Conservation (phyloP, 495 filamentous ascomycete species). For the Xylaria curta region DNA sequence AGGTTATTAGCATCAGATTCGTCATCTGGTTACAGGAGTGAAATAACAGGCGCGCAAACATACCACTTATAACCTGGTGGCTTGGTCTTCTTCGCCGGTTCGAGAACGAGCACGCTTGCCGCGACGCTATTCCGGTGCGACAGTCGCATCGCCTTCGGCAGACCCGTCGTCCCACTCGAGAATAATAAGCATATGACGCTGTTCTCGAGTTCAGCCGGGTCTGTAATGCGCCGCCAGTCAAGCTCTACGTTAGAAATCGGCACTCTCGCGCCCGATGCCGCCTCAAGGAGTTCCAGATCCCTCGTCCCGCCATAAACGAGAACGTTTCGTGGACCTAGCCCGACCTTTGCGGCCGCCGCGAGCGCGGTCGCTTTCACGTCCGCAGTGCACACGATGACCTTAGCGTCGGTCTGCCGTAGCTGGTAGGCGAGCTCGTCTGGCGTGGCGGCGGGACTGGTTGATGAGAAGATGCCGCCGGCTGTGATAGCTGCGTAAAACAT, state of each 20-base stretch:
- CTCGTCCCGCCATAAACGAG: conserved; percentile 41
- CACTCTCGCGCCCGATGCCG: conserved; percentile 20
- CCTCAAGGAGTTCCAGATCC: conserved; percentile 25
- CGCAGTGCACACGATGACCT: conserved; percentile 59
- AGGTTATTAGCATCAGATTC: not conserved
- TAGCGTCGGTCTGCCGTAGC: conserved; percentile 52
- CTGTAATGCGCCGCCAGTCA: conserved; percentile 55
- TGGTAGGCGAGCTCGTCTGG: conserved; percentile 52
- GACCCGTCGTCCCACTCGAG: conserved; percentile 83
- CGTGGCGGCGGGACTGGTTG: conserved; percentile 50
- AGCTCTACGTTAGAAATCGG: conserved; percentile 39
- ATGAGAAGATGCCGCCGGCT: conserved; percentile 58
- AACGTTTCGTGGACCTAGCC: conserved; percentile 52
- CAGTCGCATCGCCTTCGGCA: conserved; percentile 81
- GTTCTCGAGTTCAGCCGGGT: conserved; percentile 43
- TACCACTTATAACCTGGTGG: conserved; percentile 32
- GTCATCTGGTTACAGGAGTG: too few relatives aligned
- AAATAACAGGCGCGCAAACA: not conserved
- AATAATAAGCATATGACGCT: conserved; percentile 72
- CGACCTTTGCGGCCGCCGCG: conserved; percentile 65
- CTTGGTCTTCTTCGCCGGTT: conserved; percentile 27
- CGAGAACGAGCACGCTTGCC: conserved; percentile 32
- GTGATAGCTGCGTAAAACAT: conserved; percentile 57
- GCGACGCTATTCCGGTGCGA: conserved; percentile 72
- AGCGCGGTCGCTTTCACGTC: conserved; percentile 59